A percentile compares a stretch with the other conserved stretches of the same genome.
phyloP scores from a whole-genome alignment of 2,329 filamentous ascomycete species.

The Whalleya microplaca region DNA sequence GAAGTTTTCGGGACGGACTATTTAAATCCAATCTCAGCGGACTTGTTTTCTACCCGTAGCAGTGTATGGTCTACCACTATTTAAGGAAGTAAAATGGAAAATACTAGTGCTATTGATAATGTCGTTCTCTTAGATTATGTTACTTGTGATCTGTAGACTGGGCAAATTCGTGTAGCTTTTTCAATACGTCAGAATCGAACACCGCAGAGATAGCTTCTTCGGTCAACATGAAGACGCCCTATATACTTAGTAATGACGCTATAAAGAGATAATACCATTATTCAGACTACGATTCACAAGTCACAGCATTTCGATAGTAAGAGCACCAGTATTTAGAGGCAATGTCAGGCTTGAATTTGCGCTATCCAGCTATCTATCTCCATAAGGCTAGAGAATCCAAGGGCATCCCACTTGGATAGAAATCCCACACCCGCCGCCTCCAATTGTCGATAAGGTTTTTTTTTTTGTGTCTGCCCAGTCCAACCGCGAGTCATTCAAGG shows the following conservation, averaged over 20 bases:
- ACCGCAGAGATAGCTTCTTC: too few relatives aligned
- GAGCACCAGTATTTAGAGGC: conserved; percentile 23
- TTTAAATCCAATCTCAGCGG: background rate
- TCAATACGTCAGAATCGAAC: too few relatives aligned
- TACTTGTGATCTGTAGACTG: too few relatives aligned
- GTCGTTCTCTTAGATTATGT: too few relatives aligned
- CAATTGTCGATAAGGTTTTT: conserved; percentile 32
- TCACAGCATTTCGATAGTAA: background rate
- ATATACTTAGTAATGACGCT: too few relatives aligned
- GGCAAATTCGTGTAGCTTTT: too few relatives aligned
- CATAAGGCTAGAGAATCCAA: conserved; percentile 33
- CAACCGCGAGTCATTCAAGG: conserved; percentile 9
- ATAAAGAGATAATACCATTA: too few relatives aligned
- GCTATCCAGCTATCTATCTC: conserved; percentile 36
- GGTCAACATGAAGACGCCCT: too few relatives aligned
- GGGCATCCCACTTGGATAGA: conserved; percentile 38
- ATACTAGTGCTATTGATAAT: too few relatives aligned
- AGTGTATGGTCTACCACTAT: background rate
- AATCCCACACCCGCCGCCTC: conserved; percentile 41
- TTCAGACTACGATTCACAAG: too few relatives aligned
- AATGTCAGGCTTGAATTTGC: conserved; percentile 42
- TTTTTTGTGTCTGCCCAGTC: conserved; percentile 3
- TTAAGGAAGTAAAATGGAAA: too few relatives aligned
- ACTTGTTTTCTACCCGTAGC: background rate
- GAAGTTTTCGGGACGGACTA: background rate